Evolutionary conservation across 1,139 yeast genomes (phyloP), one percentile per base, ranked within the genome.

Genomic region (Lizanozyma gosingica): DNA sequence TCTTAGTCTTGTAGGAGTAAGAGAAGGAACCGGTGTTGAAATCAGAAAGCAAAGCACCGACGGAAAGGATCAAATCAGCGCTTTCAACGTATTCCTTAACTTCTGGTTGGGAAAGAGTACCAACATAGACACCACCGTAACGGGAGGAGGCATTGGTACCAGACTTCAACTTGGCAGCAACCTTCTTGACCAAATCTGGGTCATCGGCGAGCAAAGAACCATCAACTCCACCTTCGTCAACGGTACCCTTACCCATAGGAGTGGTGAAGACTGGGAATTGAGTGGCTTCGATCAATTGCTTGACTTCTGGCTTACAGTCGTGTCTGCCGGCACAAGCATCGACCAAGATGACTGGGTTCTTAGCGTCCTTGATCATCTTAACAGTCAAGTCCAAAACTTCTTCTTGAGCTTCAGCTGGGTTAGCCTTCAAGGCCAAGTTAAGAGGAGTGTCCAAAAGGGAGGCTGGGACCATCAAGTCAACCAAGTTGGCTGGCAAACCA

Each of bases 11-110:
- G 72, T 83, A 83, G 43, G 82, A 75, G 68, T 85, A 86, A 29
- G 92, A 78, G 73, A 85, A 85, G 15, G 94, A 82, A 57, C 94
- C 94, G 43, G 95, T 85, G 72, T 84, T 85, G 76, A 83, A 86
- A 63, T 86, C 95, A 37, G 94, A 84, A 55, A 85, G 69, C 56
- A 86, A 67, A 40, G 90, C 88, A 59, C 95, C 95, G 50, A 85
- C 73, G 14, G 90, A 80, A 44, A 86, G 60, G 45, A 86, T 72
- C 63, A 85, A 72, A 64, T 86, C 95, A 32, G 94, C 75, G 38
- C 71, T 61, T 60, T 85, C 94, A 44, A 85, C 94, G 35, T 81
- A 77, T 49, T 77, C 79, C 59, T 80, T 80, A 39, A 85, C 88
- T 47, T 76, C 83, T 43, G 92, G 90, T 46, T 73, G 66, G 36